Percentiles rank a stretch among this genome's conserved stretches.
These are phyloP conservation scores for Entonaema liquescens DNA, from an alignment of 495 filamentous ascomycete species.

Conservation along the genomic window DNA sequence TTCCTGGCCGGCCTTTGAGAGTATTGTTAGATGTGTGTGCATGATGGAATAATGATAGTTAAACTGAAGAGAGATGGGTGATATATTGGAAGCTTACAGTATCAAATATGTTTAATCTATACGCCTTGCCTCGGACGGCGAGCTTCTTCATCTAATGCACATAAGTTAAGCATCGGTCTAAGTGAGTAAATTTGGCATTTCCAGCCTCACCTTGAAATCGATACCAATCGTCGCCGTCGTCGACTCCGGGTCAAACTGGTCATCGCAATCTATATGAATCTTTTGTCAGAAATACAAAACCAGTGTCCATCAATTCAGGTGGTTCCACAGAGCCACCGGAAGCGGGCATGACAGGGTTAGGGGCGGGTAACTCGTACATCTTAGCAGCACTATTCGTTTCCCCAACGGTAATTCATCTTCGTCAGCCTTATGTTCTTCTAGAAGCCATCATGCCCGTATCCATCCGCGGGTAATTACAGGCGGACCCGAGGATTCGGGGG, in stretches of 20 bases:
- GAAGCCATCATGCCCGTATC: background rate
- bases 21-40: constrained; percentile 3
- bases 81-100: constrained; percentile 52
- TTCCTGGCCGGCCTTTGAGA: constrained; percentile 60
- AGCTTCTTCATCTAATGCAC: constrained; percentile 54
- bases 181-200: background rate
- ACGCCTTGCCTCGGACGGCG: constrained; percentile 61
- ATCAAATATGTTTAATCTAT: constrained; percentile 66
- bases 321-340: background rate
- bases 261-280: constrained; percentile 58
- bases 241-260: constrained; percentile 66
- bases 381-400: constrained; percentile 40
- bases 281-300: background rate
- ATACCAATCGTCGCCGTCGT: constrained; percentile 68
- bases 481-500: background rate
- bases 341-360: background rate
- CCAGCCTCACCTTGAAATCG: constrained; percentile 63
- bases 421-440: constrained; percentile 21
- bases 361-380: constrained; percentile 50
- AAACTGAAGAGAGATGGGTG: background rate
- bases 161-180: background rate
- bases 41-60: background rate
- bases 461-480: background rate
- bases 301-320: background rate
- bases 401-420: constrained; percentile 4